Evolutionary conservation across 345 rosid genomes (phyloP), one percentile per base, ranked within the genome.

Genomic region (Odontarrhena argentea): DNA sequence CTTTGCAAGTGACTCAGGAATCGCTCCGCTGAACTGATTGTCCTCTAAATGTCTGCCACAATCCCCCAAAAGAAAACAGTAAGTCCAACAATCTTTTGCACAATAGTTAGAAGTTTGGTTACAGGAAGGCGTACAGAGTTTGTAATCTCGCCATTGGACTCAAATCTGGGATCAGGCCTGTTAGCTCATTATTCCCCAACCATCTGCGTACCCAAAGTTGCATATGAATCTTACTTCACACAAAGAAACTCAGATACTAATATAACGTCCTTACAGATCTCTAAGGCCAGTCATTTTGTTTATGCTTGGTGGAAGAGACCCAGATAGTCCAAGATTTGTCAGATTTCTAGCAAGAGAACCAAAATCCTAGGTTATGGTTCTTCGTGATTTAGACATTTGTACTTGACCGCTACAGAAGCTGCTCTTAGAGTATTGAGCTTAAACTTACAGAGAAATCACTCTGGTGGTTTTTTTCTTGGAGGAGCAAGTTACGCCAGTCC

Each of bases 401-500:
- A 45, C 15, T 26, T 7, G 11, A 24, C 36, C 37, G 36, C 38
- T 36, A 49, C 57, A 57, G 13, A 41, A 40, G 54, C 40, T 68
- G 22, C 28, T 35, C 34, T 52, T 35, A 43, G 53, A 61, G 55
- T 53, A 15, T 22, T 63, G 68, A 63, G 30, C 62, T 46, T 47
- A 41, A 57, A 79, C 97, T 83, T 86, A 91, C 99, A 91, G 35
- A 40, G 83, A 46, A 54, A 76, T 57, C 40, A 91, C 83, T 81
- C 96, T 79, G 12, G 82, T 65, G 40, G 64, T n/a, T 40, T 60
- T 61, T 55, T 81, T 85, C 26, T 70, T 61, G 63, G 91, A 83
- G 63, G 91, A 83, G 73, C 99, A 94, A 46, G 82, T 34, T 62
- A 94, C 78, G 26, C 99, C 99, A 15, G 96, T 88, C 99, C 97